Evolutionary conservation across 2,329 filamentous ascomycete species (phyloP), one percentile per base, ranked within the genome.

Genomic region (Penicillium sp.): DNA sequence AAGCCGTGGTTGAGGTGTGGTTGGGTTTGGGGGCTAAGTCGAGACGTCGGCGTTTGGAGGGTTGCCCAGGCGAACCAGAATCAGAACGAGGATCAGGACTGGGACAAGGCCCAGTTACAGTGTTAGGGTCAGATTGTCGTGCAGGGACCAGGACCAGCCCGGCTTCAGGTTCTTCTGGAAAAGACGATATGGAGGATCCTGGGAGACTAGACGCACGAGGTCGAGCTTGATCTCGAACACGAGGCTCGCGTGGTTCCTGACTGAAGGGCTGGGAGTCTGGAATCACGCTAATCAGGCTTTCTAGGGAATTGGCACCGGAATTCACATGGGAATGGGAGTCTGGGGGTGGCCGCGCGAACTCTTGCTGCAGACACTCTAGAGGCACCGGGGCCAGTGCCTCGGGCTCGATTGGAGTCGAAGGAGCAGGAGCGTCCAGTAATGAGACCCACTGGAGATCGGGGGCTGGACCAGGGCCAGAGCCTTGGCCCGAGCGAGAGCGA

Each of bases 181-280:
- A 4, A n/a, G n/a, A n/a, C n/a, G n/a, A n/a, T n/a, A n/a, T n/a
- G n/a, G n/a, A 8, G 39, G 14, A 18, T 43, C 8, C 8, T 21
- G 7, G 10, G n/a, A 8, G 18, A 24, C 18, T 18, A 7, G 24
- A 7, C 24, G 40, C 14, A 37, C 34, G 24, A 29, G 8, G 13
- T 10, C 3, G 8, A 21, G 18, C 11, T 24, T n/a, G n/a, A 26
- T 8, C 8, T 5, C 11, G 8, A 10, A 24, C 24, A 31, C 26
- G 42, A 31, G 16, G 16, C 26, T 6, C 7, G 8, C 8, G 9
- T 45, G 31, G 42, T 31, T 29, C 42, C 11, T 43, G 39, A 13
- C 13, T n/a, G 21, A 8, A 31, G 5, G 71, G 69, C 33, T 76
- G 74, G 2, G 75, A 77, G 42, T 77, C 72, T 18, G 73, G 73